Base-by-base conservation (phyloP, 140 eudicot genomes). In the Senecio squalidus region DNA sequence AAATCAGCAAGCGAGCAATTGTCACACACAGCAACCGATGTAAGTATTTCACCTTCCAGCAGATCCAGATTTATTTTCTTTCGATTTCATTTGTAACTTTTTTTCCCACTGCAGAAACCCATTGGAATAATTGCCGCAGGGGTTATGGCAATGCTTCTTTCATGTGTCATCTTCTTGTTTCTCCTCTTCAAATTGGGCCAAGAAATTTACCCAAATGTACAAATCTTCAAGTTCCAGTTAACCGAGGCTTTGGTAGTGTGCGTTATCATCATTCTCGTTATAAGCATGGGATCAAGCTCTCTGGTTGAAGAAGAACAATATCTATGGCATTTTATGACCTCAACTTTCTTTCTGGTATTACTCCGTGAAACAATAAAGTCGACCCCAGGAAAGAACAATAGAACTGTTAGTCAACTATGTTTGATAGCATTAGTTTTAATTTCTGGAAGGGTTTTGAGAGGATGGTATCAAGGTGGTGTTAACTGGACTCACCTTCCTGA, bases 401-500 rank as follows among this genome's bases (percentile, higher is more conserved):
- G 21, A 56, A 71, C 43, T 21, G 47, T 2, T 44, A n/a, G 45
- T 43, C 82, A 72, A 43, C 47, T 76, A 26, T 72, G 41, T 34
- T 67, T 56, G 10, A 61, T 81, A 34, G 44, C 74, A 66, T 57
- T 57, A 24, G 38, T 79, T 60, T 67, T 83, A 22, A 49, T 78
- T 58, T 80, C 61, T 73, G 81, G 89, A 51, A 86, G 98, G 77
- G 39, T 91, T 15, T 66, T 83, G 53, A 74, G 94, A 81, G 94
- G 94, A 44, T 91, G 98, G 98, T 96, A 86, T 86, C 98, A 91
- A 78, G 96, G 98, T 23, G 96, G 98, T 58, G 94, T 91, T 61
- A 91, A 91, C 74, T 89, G 98, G 98, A 64, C 83, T 46, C 60
- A 91, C 72, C 79, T 86, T 60, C 96, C 98, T 4, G 96, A 91